phyloP scores from a whole-genome alignment of 2,329 filamentous ascomycete genomes.

The Xylaria sp. region DNA sequence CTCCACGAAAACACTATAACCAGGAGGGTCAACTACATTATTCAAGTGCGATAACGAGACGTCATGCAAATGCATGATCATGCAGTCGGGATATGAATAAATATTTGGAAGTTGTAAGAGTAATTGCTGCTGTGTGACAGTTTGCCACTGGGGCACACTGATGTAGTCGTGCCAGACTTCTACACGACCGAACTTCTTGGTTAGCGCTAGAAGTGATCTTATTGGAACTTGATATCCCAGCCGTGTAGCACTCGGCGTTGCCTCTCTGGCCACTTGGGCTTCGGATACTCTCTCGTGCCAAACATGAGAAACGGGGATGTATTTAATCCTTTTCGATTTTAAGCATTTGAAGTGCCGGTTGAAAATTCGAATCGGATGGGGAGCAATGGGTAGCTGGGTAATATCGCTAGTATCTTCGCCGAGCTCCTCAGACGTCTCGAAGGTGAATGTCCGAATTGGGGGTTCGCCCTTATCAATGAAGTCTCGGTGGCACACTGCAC shows the following conservation, averaged over 20 bases:
- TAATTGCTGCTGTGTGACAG: constrained; percentile 25
- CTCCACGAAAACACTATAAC: constrained; percentile 22
- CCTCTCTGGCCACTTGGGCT: constrained; percentile 25
- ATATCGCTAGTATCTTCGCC: constrained; percentile 27
- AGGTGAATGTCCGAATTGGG: constrained; percentile 30
- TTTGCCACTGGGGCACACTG: constrained; percentile 31
- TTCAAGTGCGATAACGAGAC: constrained; percentile 23
- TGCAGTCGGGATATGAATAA: constrained; percentile 27
- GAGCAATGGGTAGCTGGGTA: constrained; percentile 28
- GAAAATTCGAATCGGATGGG: constrained; percentile 27
- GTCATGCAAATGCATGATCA: constrained; percentile 31
- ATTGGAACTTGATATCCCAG: constrained; percentile 32
- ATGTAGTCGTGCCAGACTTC: constrained; percentile 33
- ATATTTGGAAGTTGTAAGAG: constrained; percentile 27
- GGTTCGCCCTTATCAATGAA: constrained; percentile 25
- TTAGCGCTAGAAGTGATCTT: constrained; percentile 22
- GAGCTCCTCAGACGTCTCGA: constrained; percentile 30
- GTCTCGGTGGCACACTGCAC: constrained; percentile 21
- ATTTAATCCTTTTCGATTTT: constrained; percentile 28
- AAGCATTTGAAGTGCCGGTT: constrained; percentile 33
- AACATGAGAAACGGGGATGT: constrained; percentile 32
- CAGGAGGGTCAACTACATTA: constrained; percentile 12
- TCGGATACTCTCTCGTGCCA: constrained; percentile 29
- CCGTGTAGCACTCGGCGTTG: constrained; percentile 15
- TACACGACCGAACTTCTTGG: constrained; percentile 16